Evolutionary conservation across 1,139 yeast species (phyloP), one percentile per base, ranked within the genome.

Genomic region (Geotrichum histeridarum): DNA sequence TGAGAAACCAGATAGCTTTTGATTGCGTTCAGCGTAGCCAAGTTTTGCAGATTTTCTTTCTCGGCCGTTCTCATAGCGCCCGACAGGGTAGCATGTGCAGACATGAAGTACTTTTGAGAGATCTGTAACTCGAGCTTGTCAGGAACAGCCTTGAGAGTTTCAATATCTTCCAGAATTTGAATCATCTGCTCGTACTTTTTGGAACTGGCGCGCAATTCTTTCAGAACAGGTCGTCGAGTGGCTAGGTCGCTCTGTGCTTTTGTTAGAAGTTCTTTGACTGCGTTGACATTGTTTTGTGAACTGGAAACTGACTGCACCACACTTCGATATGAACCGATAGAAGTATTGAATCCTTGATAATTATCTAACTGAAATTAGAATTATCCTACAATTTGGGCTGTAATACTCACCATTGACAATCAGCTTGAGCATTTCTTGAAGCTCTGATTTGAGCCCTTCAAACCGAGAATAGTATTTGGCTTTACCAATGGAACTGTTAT

Each of bases 401-500:
- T n/a, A 39, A 8, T 14, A 50, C 62, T 32, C 50, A 57, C 60
- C 87, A 61, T 83, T 84, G 27, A 90, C 97, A 4, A 91, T 90
- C 36, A 73, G 71, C 58, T 85, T 78, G 50, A 91, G 73, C 17
- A 83, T 80, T 33, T 69, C 68, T 44, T 67, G 63, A 30, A 93
- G 86, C 41, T 74, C 76, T 53, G 82, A 77, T 53, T 90, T 75
- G 11, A 84, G 80, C 32, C 69, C 67, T 33, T 82, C 81, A 12
- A 91, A 82, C 57, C 79, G 73, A 14, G 73, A 73, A 55, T 77
- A 76, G 59, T 84, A 80, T 64, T 84, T 84, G 0, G 95, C 95
- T 64, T 86, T 72, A 0, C 98, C 98, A 35, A 90, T 95, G 0
- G 96, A 86, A 2, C 95, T 83, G 62, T 83, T 84, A 68, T 91